Base-by-base conservation (phyloP, 805 yeast genomes). In the Blastobotrys mokoenaii region DNA sequence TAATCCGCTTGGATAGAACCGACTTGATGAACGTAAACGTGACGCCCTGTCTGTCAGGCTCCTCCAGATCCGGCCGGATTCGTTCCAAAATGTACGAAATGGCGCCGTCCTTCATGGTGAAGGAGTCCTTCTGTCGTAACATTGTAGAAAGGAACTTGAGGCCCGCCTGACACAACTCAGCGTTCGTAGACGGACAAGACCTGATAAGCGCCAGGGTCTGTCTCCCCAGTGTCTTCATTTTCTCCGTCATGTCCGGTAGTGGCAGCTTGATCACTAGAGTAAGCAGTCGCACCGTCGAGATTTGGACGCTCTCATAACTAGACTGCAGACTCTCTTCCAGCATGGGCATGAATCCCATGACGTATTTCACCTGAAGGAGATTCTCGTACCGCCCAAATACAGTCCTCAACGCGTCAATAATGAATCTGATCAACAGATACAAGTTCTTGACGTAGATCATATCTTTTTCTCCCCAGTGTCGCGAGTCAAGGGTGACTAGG, bases 11-110 rank as follows among this genome's bases (percentile, higher is more conserved):
- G 10, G 83, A 63, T 32, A 90, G 71, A n/a, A 89, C 70, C 0
- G 96, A 77, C 51, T 81, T 82, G 54, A 93, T 62, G 55, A 90
- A 88, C 44, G 81, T 79, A 63, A 89, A 86, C 0, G 97, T 95
- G 38, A 86, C 71, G 35, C 95, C 88, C 61, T 90, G 97, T 51
- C 82, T 77, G 53, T 77, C 81, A 9, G 96, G 96, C 54, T 90
- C 96, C 56, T 84, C 88, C 49, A 93, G 67, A 64, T 93, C 97
- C 1, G 96, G 94, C 59, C 76, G 77, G 38, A 93, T 68, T 52
- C 84, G 73, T 9, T 76, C 75, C 50, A 93, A 65, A 18, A 90
- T 68, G 58, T 82, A 86, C 45, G 84, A 80, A 32, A 88, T 60
- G 0, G 95, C 86, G 2, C 77, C 67, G 29, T 80, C 82, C 53